Evolutionary conservation across 345 rosid species (phyloP).

Genomic region (Pistacia integerrima): DNA sequence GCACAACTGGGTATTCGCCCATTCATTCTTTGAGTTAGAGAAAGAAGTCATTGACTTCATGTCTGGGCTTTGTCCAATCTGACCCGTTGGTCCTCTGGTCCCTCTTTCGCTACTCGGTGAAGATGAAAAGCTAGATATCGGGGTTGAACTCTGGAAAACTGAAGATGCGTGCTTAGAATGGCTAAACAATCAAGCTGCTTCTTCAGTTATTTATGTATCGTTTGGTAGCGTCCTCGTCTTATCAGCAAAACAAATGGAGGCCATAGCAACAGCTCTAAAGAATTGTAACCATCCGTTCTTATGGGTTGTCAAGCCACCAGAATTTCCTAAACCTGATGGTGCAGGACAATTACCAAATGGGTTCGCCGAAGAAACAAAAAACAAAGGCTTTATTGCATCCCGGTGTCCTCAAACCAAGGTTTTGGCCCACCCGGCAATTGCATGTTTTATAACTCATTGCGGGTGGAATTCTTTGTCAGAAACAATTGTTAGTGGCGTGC

Average conservation of each 20-base stretch:
- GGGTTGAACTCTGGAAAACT: constrained; percentile 39
- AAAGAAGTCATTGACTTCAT: constrained; percentile 37
- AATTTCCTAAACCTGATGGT: constrained; percentile 12
- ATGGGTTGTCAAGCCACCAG: constrained; percentile 48
- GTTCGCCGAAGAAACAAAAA: constrained; percentile 35
- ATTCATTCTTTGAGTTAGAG: constrained; percentile 51
- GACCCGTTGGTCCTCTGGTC: constrained; percentile 54
- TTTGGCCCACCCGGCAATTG: too few relatives aligned
- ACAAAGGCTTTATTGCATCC: constrained; percentile 41
- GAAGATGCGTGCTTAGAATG: constrained; percentile 49
- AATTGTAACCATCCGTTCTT: constrained; percentile 34
- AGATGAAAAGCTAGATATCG: constrained; percentile 22
- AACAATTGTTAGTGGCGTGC: constrained; percentile 36
- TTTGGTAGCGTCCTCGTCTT: constrained; percentile 46
- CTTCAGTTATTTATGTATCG: constrained; percentile 49
- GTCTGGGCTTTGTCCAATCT: constrained; percentile 37
- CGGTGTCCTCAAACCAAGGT: constrained; percentile 24
- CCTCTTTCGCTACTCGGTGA: constrained; percentile 39
- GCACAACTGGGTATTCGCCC: constrained; percentile 43
- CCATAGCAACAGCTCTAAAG: constrained; percentile 39
- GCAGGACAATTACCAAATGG: constrained; percentile 34
- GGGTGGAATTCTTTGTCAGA: too few relatives aligned
- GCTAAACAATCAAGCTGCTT: constrained; percentile 32
- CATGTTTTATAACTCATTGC: too few relatives aligned
- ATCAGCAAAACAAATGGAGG: constrained; percentile 34